Evolutionary conservation across 2,329 filamentous ascomycete genomes (phyloP), one percentile per base, ranked within the genome.

Genomic region (Monosporascus ibericus): DNA sequence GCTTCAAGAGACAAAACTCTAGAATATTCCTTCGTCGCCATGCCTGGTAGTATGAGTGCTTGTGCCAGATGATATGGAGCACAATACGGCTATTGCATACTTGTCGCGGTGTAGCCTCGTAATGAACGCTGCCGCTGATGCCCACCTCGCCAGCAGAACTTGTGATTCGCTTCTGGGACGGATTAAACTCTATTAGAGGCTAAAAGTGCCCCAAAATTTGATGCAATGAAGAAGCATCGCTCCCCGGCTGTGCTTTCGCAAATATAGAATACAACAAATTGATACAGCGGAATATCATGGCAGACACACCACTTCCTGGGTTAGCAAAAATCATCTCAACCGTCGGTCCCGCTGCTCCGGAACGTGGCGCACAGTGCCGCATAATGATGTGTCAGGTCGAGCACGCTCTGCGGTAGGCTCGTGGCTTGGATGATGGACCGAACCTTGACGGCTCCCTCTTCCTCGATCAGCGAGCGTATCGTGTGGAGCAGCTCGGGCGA

Each of bases 401-500:
- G 79, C 39, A 99, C 92, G 54, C 88, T 86, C 72, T 97, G 94
- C 11, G 92, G 92, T 56, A 99, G 74, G 68, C 88, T 96, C 3
- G 92, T 97, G 2, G 92, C 91, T 72, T 99, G 94, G 50, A 99
- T 91, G 66, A 99, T 96, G 70, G 91, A 96, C 66, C 94, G 83
- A 51, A 99, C 88, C 74, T 99, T 99, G 70, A 99, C 90, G 1
- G 92, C 92, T 53, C 94, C 94, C 72, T 99, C 94, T 60, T 96
- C 92, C 72, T 97, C 94, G 66, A 99, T 99, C 60, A 99, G 77
- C 60, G 89, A 91, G 56, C 94, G 86, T 64, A 97, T 89, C 3
- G 89, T 87, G 70, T 86, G 90, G 50, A 99, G 81, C 44, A 99
- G 80, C 58, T 92, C 86, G 1, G 94, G 94, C 18, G 92, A 96